Conservation (phyloP, 805 yeast genomes). For the Komagataella populi region DNA sequence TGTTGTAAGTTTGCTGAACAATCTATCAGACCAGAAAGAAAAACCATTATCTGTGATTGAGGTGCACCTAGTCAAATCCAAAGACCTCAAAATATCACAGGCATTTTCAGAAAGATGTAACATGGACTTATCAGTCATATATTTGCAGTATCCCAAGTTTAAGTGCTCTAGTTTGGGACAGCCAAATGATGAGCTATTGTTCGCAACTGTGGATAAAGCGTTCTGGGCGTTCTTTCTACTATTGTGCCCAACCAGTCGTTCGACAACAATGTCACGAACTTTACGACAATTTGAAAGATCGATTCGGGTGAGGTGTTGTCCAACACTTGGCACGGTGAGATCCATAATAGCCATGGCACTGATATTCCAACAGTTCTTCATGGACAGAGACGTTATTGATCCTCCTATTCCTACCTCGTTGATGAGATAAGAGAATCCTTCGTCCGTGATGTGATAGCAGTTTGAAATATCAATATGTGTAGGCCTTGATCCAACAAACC, state of each 20-base stretch:
- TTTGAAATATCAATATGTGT: constrained; percentile 46
- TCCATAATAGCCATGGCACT: constrained; percentile 78
- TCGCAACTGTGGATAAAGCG: constrained; percentile 7
- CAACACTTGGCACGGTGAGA: constrained; percentile 50
- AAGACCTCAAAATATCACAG: constrained; percentile 34
- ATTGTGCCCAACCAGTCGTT: constrained; percentile 47
- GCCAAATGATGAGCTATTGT: constrained; percentile 19
- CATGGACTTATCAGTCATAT: constrained; percentile 57
- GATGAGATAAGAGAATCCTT: constrained; percentile 57
- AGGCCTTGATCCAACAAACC: constrained; percentile 63
- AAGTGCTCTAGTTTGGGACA: constrained; percentile 43
- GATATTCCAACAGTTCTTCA: constrained; percentile 67
- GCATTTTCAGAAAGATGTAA: constrained; percentile 46
- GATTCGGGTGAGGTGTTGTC: constrained; percentile 40
- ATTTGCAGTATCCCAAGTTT: constrained; percentile 63
- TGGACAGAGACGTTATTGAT: constrained; percentile 34
- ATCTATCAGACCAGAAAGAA: constrained; percentile 44
- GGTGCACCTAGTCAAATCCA: constrained; percentile 64
- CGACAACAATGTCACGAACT: constrained; percentile 55
- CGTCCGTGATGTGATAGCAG: constrained; percentile 69
- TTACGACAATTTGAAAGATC: constrained; percentile 65
- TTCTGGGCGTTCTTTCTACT: background rate
- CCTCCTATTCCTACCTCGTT: constrained; percentile 62
- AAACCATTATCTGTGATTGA: constrained; percentile 69
- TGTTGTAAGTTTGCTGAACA: constrained; percentile 37